Evolutionary conservation across 495 filamentous ascomycete species (phyloP).

Genomic region (Aspergillus kassunensis): DNA sequence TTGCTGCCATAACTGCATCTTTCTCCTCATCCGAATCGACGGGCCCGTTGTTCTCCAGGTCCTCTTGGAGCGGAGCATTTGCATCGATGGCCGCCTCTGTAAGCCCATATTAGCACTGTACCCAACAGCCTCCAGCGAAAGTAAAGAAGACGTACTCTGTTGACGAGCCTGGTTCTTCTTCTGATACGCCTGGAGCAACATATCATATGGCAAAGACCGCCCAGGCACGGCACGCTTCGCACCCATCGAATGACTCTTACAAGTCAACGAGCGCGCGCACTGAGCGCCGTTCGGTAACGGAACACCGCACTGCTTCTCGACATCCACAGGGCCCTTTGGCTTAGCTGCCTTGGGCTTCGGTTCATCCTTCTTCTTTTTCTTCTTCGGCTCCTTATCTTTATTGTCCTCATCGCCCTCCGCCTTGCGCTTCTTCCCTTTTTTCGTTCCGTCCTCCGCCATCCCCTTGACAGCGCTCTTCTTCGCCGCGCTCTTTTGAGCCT

Average conservation of each 20-base stretch:
- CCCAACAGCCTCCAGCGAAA: background rate
- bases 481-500: slow-evolving; percentile 52
- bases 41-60: slow-evolving; percentile 65
- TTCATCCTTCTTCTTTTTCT: slow-evolving; percentile 91
- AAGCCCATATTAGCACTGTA: slow-evolving; percentile 11
- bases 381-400: slow-evolving; percentile 68
- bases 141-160: slow-evolving; percentile 63
- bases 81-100: slow-evolving; percentile 89
- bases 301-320: slow-evolving; percentile 96
- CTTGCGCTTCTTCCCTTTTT: slow-evolving; percentile 91
- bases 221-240: slow-evolving; percentile 90
- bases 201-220: slow-evolving; percentile 88
- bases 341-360: slow-evolving; percentile 80
- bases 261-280: slow-evolving; percentile 88
- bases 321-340: slow-evolving; percentile 93
- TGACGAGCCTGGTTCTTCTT: slow-evolving; percentile 99
- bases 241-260: slow-evolving; percentile 96
- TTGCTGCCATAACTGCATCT: slow-evolving; percentile 78
- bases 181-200: slow-evolving; percentile 89
- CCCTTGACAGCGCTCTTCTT: slow-evolving; percentile 71
- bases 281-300: slow-evolving; percentile 76
- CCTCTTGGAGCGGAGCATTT: slow-evolving; percentile 86
- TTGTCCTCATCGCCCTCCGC: slow-evolving; percentile 72
- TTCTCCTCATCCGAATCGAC: slow-evolving; percentile 94
- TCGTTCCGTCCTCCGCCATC: slow-evolving; percentile 54